Evolutionary conservation across 164 flowering plant genomes (phyloP).

Genomic region (Warburgia ugandensis): DNA sequence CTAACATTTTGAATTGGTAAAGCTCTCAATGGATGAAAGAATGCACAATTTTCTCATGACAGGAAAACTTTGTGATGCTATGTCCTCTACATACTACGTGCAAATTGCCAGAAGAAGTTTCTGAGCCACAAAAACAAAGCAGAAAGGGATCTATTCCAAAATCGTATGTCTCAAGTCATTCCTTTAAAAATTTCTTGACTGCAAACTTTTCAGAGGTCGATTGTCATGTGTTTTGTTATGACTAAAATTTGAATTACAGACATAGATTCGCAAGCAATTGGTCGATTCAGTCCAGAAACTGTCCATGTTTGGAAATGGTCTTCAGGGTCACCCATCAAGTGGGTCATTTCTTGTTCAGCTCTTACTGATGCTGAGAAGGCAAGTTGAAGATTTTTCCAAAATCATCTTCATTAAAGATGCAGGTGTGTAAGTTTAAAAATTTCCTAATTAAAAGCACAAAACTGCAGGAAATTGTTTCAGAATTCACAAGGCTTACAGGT

Average conservation of each 20-base stretch:
- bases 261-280: conserved; percentile 27
- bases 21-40: neutral
- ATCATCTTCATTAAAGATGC: neutral
- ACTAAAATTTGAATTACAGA: conserved; percentile 7
- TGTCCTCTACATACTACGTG: conserved; percentile 75
- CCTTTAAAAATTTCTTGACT: no score
- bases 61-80: conserved; percentile 92
- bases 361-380: conserved; percentile 66
- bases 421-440: neutral
- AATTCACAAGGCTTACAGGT: conserved; percentile 51
- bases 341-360: conserved; percentile 80
- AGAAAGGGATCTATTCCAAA: conserved; percentile 22
- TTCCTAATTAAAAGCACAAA: conserved; percentile 1
- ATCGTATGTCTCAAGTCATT: conserved; percentile 19
- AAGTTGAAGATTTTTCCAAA: conserved; percentile 8
- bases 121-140: conserved; percentile 21
- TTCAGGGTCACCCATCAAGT: conserved; percentile 30
- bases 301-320: conserved; percentile 20
- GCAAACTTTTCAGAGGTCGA: neutral
- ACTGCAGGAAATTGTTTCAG: conserved; percentile 61
- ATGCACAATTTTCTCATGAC: conserved; percentile 9
- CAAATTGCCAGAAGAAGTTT: conserved; percentile 59
- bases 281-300: no score
- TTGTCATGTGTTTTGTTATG: conserved; percentile 6
- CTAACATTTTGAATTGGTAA: neutral